phyloP scores from a whole-genome alignment of 2,329 filamentous ascomycete species.

The Colletotrichum noveboracense region DNA sequence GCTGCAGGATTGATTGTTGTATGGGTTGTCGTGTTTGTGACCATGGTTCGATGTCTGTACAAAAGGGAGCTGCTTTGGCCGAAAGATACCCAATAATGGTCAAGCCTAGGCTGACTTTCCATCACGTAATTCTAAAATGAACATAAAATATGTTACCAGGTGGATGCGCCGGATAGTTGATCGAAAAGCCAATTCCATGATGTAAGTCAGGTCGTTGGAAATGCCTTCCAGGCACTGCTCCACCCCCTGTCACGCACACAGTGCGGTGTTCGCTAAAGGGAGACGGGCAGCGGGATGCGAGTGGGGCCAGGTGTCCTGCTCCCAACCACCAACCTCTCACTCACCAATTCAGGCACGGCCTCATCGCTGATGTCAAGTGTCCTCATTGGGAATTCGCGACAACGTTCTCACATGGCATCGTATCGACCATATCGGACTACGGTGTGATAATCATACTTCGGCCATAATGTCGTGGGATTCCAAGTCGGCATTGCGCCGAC shows the following conservation, averaged over 20 bases:
- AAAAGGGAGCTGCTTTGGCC: slow-evolving; percentile 78
- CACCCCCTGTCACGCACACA: background rate
- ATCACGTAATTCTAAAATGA: background rate
- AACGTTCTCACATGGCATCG: background rate
- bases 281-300: background rate
- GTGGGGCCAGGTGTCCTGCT: slow-evolving; percentile 4
- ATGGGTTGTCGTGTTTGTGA: slow-evolving; percentile 71
- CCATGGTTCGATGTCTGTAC: slow-evolving; percentile 74
- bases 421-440: too few relatives aligned
- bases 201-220: background rate
- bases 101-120: background rate
- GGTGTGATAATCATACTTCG: too few relatives aligned
- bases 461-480: slow-evolving; percentile 43
- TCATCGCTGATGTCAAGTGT: background rate
- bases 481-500: slow-evolving; percentile 42
- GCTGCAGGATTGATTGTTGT: slow-evolving; percentile 68
- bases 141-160: background rate
- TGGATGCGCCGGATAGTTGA: background rate
- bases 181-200: background rate
- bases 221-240: background rate
- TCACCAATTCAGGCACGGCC: background rate
- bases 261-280: slow-evolving; percentile 1
- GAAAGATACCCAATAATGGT: slow-evolving; percentile 50
- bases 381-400: background rate
- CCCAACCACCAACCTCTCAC: background rate